A percentile compares a stretch with the other conserved stretches of the same genome.
Conservation (phyloP, 2,329 filamentous ascomycete genomes). For the Fusarium luffae region DNA sequence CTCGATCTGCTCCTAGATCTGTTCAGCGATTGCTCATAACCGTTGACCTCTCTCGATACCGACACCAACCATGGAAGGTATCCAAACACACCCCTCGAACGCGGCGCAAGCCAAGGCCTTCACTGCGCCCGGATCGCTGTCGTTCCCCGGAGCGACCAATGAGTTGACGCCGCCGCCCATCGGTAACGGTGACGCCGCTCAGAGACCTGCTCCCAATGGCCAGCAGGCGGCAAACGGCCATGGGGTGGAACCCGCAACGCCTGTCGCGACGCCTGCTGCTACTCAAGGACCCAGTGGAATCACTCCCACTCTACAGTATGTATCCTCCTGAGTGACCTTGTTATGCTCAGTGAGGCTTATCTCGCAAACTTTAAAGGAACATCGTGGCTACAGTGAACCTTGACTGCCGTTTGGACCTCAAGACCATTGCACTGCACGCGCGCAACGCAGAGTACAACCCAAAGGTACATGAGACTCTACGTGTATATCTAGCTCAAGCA, state of each 20-base stretch:
- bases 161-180: conserved; percentile 82
- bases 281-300: conserved; percentile 86
- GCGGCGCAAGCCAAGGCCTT: conserved; percentile 96
- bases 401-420: conserved; percentile 95
- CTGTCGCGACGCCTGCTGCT: conserved; percentile 89
- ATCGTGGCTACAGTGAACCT: conserved; percentile 99
- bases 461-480: conserved; percentile 75
- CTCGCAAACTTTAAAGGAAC: conserved; percentile 75
- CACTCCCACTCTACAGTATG: conserved; percentile 96
- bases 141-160: conserved; percentile 85
- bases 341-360: conserved; percentile 64
- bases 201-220: conserved; percentile 55
- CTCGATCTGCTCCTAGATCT: conserved; percentile 46
- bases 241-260: conserved; percentile 89
- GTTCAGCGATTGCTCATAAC: conserved; percentile 45
- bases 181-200: conserved; percentile 70
- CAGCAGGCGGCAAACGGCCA: conserved; percentile 73
- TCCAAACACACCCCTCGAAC: conserved; percentile 91
- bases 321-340: conserved; percentile 61
- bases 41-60: conserved; percentile 38
- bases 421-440: conserved; percentile 98
- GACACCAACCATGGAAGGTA: conserved; percentile 78
- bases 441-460: conserved; percentile 99
- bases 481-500: conserved; percentile 7
- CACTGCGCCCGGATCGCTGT: conserved; percentile 90